Evolutionary conservation across 2,329 filamentous ascomycete species (phyloP), one percentile per base, ranked within the genome.

Genomic region (Dryadomyces quercivorus): DNA sequence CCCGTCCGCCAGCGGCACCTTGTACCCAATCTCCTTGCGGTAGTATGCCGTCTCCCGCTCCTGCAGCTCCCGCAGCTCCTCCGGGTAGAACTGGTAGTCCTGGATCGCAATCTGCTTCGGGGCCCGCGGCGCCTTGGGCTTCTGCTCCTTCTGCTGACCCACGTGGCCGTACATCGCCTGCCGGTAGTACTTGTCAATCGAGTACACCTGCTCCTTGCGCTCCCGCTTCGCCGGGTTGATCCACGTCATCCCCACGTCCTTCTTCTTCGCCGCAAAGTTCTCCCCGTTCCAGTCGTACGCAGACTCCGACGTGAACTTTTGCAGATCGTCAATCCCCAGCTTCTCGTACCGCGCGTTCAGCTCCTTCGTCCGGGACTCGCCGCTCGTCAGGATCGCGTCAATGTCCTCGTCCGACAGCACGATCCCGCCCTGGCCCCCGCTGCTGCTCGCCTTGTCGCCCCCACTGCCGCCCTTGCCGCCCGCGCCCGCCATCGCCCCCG

Each of bases 211-310:
- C 65, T 97, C 92, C 69, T 97, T 98, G 64, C 93, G 88, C 72
- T 98, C 94, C 69, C 93, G 91, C 76, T 98, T 98, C 16, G 92
- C 84, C 2, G 93, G 94, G 63, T 98, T 95, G 72, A 98, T 98
- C 94, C 94, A 98, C 64, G 77, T 91, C 60, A 96, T 80, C 50
- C 88, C 89, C 59, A 96, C 55, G 54, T 93, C 86, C 69, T 94
- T 95, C 72, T 94, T 94, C 65, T 85, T 81, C 56, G 86, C 88
- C 53, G 90, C 88, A 67, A 98, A 98, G 63, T 92, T 92, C 70
- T 97, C 85, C 49, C 93, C 93, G 60, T 98, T 98, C 94, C 94
- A 98, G 66, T 97, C 93, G 64, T 98, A 98, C 0, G 94, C 91
- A 54, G 89, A 95, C 63, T 98, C 93, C 0, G 92, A 96, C 1